Percentiles rank a stretch among this genome's conserved stretches.
phyloP scores from a whole-genome alignment of 2,329 filamentous ascomycete species.

The Colletotrichum salicis region DNA sequence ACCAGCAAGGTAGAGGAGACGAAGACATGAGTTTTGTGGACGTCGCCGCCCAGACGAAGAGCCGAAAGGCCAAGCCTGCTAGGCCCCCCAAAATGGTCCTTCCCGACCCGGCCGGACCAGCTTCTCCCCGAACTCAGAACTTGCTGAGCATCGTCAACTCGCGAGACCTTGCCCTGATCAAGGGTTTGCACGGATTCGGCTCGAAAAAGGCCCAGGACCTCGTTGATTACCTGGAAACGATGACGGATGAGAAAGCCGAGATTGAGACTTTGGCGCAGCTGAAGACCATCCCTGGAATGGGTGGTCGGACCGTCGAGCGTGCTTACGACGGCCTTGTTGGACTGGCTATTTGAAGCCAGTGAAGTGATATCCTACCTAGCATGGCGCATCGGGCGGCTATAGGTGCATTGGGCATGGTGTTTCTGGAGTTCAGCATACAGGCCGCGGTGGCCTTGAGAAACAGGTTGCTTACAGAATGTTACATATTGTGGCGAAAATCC shows the following conservation, averaged over 20 bases:
- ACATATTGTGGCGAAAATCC: slow-evolving; percentile 2
- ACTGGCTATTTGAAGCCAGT: slow-evolving; percentile 4
- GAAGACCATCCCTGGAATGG: slow-evolving; percentile 66
- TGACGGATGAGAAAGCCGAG: slow-evolving; percentile 52
- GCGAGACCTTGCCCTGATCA: slow-evolving; percentile 73
- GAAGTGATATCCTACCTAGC: slow-evolving; percentile 11
- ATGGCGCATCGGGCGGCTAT: slow-evolving; percentile 19
- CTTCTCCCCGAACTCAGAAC: slow-evolving; percentile 67
- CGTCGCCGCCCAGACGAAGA: slow-evolving; percentile 42
- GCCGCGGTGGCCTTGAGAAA: slow-evolving; percentile 15
- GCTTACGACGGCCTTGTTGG: slow-evolving; percentile 61
- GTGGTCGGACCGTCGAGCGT: slow-evolving; percentile 65
- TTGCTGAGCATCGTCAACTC: slow-evolving; percentile 80
- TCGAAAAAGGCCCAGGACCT: slow-evolving; percentile 75
- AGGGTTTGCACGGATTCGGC: slow-evolving; percentile 75
- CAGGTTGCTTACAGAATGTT: slow-evolving; percentile 13
- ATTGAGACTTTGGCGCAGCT: slow-evolving; percentile 64
- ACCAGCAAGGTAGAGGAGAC: slow-evolving; percentile 53
- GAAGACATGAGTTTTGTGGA: slow-evolving; percentile 50
- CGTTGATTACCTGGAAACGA: slow-evolving; percentile 64
- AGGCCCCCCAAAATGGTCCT: slow-evolving; percentile 42
- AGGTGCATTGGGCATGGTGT: slow-evolving; percentile 32
- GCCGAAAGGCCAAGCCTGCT: slow-evolving; percentile 44
- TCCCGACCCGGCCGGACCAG: slow-evolving; percentile 54
- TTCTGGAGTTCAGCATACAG: slow-evolving; percentile 31